Evolutionary conservation across 495 filamentous ascomycete genomes (phyloP).

Genomic region (Terfezia boudieri): DNA sequence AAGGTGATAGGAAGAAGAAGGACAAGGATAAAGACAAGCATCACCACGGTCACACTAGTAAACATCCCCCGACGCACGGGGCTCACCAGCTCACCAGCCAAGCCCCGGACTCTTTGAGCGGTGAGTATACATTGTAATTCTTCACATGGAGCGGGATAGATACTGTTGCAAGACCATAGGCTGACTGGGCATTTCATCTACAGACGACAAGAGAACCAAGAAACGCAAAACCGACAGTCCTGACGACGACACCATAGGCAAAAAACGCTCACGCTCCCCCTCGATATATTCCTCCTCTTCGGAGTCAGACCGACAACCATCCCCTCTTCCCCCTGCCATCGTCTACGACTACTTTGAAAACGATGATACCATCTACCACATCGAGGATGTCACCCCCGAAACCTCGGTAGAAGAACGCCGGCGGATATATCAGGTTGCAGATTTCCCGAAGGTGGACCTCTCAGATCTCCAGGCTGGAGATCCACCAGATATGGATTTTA

Average conservation of each 20-base stretch:
- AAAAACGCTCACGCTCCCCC: constrained; percentile 38
- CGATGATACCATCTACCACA: constrained; percentile 88
- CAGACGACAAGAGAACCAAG: constrained; percentile 28
- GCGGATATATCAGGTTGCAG: constrained; percentile 65
- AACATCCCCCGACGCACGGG: constrained; percentile 37
- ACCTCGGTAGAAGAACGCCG: constrained; percentile 66
- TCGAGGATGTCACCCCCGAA: constrained; percentile 43
- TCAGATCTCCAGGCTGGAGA: constrained; percentile 65
- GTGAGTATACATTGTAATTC: constrained; percentile 26
- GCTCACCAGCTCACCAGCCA: constrained; percentile 45
- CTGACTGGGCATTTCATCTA: too few species aligned
- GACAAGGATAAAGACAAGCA: constrained; percentile 23
- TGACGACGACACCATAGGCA: constrained; percentile 32
- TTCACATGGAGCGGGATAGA: neutral
- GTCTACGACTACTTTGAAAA: constrained; percentile 62
- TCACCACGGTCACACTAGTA: constrained; percentile 11
- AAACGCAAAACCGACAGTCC: constrained; percentile 24
- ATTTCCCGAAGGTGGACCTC: constrained; percentile 61
- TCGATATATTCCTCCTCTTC: constrained; percentile 26
- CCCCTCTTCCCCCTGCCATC: constrained; percentile 55
- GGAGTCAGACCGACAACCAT: constrained; percentile 41
- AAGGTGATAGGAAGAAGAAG: constrained; percentile 20
- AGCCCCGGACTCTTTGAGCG: constrained; percentile 46
- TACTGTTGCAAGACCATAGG: neutral
- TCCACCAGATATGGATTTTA: constrained; percentile 83